Evolutionary conservation across 2,329 filamentous ascomycete species (phyloP).

Genomic region (Tolypocladium amazonense): DNA sequence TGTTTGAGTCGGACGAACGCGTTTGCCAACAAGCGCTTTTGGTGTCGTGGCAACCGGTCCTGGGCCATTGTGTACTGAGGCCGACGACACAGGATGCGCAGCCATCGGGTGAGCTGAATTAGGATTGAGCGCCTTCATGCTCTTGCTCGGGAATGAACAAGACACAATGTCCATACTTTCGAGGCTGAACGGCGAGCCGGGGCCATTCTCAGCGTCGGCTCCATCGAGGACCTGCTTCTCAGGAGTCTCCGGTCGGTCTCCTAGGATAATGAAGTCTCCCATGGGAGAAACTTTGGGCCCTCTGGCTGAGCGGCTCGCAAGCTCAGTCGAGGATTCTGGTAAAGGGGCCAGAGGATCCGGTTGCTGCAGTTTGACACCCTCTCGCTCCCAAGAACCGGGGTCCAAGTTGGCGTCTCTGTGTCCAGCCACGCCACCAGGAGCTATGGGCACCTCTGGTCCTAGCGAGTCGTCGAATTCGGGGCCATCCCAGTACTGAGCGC

Average conservation of each 20-base stretch:
- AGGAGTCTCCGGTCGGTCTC: slow-evolving; percentile 36
- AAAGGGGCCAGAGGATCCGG: slow-evolving; percentile 28
- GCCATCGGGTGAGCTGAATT: slow-evolving; percentile 32
- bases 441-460: slow-evolving; percentile 55
- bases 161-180: slow-evolving; percentile 51
- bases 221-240: slow-evolving; percentile 21
- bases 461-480: slow-evolving; percentile 53
- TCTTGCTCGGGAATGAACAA: slow-evolving; percentile 51
- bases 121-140: slow-evolving; percentile 26
- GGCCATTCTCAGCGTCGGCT: slow-evolving; percentile 9
- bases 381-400: slow-evolving; percentile 41
- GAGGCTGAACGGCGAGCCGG: slow-evolving; percentile 43
- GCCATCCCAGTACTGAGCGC: slow-evolving; percentile 79
- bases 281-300: slow-evolving; percentile 35
- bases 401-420: slow-evolving; percentile 44
- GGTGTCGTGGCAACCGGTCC: slow-evolving; percentile 49
- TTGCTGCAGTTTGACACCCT: slow-evolving; percentile 32
- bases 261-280: slow-evolving; percentile 32
- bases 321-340: slow-evolving; percentile 10
- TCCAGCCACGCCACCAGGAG: slow-evolving; percentile 64
- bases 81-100: slow-evolving; percentile 46
- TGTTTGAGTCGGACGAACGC: slow-evolving; percentile 42
- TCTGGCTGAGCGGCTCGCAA: slow-evolving; percentile 28
- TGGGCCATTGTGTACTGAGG: slow-evolving; percentile 32
- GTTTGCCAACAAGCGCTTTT: slow-evolving; percentile 46